Base-by-base conservation (phyloP, 2,329 filamentous ascomycete species). In the Botryotinia convoluta region DNA sequence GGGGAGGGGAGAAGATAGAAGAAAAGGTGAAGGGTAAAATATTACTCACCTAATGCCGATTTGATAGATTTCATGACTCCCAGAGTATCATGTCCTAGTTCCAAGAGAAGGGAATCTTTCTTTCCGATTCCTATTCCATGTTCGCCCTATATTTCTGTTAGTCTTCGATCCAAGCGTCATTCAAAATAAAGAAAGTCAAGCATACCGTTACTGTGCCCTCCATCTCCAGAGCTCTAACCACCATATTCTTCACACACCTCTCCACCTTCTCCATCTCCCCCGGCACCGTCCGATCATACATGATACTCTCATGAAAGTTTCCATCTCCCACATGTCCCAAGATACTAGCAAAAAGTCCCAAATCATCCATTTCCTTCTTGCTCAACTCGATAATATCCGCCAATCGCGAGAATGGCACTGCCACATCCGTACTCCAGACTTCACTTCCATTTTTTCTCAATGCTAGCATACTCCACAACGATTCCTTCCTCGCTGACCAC, bases 241-340 rank as follows among this genome's bases (percentile, higher is more conserved):
- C 93, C 94, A 98, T 97, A 78, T 94, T 91, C 80, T 95, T 90
- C 64, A 98, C 93, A 76, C 93, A 94, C 72, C 86, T 87, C 81
- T 96, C 93, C 1, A 96, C 93, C 77, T 92, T 92, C 60, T 87
- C 90, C 72, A 88, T 88, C 82, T 97, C 92, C 39, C 86, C 89
- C 4, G 88, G 86, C 72, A 94, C 86, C 37, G 85, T 87, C 39
- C 88, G 88, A 82, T 96, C 89, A 81, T 97, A 98, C 83, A 98
- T 91, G 83, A 98, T 96, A 80, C 92, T 93, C 81, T 95, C 91
- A 81, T 98, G 95, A 84, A 98, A 98, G 82, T 98, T 98, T 54
- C 95, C 95, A 80, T 97, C 95, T 20, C 95, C 95, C 73, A 98
- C 92, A 80, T 98, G 95, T 4, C 95, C 95, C 6, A 98, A 85